These are phyloP conservation scores for Pichia manshurica DNA, from an alignment of 805 yeast species.

Conservation along the genomic window DNA sequence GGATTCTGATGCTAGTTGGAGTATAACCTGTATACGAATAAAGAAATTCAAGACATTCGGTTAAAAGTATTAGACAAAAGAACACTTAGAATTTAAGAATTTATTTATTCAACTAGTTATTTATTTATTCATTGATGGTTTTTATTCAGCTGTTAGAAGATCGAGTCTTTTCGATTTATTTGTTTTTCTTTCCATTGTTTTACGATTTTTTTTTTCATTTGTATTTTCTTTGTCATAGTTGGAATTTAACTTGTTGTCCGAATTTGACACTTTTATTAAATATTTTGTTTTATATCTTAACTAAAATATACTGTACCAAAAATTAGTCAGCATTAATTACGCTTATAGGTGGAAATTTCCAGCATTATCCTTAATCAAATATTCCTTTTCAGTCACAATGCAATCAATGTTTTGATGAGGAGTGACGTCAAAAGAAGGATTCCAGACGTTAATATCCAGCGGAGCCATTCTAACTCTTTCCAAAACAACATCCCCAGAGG, in stretches of 20 bases:
- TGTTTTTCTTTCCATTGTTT: conserved; percentile 1
- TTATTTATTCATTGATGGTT: not conserved
- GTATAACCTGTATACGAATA: not conserved
- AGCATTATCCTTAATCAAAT: conserved; percentile 40
- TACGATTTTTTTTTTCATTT: conserved; percentile 2
- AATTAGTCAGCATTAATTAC: not conserved
- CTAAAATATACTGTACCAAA: not conserved
- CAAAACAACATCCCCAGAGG: conserved; percentile 22
- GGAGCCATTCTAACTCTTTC: conserved; percentile 77
- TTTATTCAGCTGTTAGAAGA: not conserved
- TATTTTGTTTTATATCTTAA: conserved; percentile 1
- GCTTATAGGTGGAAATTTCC: conserved; percentile 41
- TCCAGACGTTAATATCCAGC: conserved; percentile 82
- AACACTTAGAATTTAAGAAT: too few relatives aligned
- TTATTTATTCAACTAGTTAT: not conserved
- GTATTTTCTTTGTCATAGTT: not conserved
- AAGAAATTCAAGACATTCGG: not conserved
- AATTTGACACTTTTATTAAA: conserved; percentile 7
- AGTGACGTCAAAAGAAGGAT: conserved; percentile 94
- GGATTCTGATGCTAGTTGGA: conserved; percentile 27
- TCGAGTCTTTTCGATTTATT: too few relatives aligned
- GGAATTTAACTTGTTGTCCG: conserved; percentile 8
- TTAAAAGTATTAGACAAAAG: too few relatives aligned
- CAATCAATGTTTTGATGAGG: conserved; percentile 79
- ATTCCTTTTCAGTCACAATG: conserved; percentile 78